Percentiles rank a stretch among this genome's conserved stretches.
phyloP scores from a whole-genome alignment of 2,329 filamentous ascomycete species.

The Alternaria viburni region DNA sequence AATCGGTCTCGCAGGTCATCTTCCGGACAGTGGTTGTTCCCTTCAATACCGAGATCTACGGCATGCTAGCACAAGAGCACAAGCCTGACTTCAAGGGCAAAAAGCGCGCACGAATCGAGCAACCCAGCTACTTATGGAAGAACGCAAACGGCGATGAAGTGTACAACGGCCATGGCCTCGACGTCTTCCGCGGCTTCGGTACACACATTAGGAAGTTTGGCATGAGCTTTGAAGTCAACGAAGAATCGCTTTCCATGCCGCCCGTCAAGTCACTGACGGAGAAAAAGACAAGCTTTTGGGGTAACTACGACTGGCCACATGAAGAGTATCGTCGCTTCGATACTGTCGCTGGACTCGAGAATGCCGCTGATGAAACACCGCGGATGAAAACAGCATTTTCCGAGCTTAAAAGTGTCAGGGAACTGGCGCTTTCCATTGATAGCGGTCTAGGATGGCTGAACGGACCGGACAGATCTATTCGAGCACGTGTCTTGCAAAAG shows the following conservation, averaged over 20 bases:
- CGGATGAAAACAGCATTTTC: constrained; percentile 67
- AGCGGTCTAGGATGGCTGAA: constrained; percentile 71
- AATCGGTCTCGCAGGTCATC: constrained; percentile 62
- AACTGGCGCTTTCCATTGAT: constrained; percentile 72
- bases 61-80: constrained; percentile 54
- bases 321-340: constrained; percentile 65
- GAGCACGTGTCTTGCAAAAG: constrained; percentile 55
- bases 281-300: constrained; percentile 65
- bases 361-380: constrained; percentile 67
- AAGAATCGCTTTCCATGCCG: constrained; percentile 57
- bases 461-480: constrained; percentile 64
- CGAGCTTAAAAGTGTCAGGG: constrained; percentile 61
- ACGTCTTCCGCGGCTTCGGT: constrained; percentile 67
- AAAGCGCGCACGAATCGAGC: constrained; percentile 36
- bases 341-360: constrained; percentile 65
- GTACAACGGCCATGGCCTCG: constrained; percentile 64
- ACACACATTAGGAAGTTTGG: constrained; percentile 67
- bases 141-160: constrained; percentile 52
- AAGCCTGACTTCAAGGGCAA: constrained; percentile 46
- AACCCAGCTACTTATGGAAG: constrained; percentile 48
- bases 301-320: constrained; percentile 69
- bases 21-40: constrained; percentile 70
- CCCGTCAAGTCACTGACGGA: constrained; percentile 64
- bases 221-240: constrained; percentile 71
- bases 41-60: constrained; percentile 69